Base-by-base conservation (phyloP, 257 asterid genomes). In the Solanum chiquidenum region DNA sequence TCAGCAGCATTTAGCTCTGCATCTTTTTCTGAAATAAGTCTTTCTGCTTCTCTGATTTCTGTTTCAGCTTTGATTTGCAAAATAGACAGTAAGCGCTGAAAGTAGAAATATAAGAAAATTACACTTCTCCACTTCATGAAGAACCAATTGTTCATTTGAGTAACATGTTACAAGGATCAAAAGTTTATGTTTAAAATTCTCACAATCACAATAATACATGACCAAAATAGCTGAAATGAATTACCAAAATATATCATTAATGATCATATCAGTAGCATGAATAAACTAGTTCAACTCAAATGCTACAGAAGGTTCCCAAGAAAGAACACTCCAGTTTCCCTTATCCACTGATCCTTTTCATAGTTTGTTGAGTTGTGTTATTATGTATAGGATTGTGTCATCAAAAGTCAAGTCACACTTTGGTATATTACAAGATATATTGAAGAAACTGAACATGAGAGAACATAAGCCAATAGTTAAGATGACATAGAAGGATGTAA, bases 1-100 rank as follows among this genome's bases (percentile, higher is more conserved):
- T 95, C 98, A 25, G 95, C 93, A 58, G 92, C 93, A 38, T 73
- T 91, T 60, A 97, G 80, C 88, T 97, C 98, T 3, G 91, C 91
- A 86, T 97, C 98, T 91, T 94, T 97, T 87, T 93, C 95, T 27
- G 93, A 89, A 87, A 95, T 85, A 88, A 95, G 96, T 42, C 83
- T 90, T 16, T 92, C 94, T 73, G 94, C 96, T 89, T 92, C 92
- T 91, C 88, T 94, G 75, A 97, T 93, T 90, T 93, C 96, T 35
- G 90, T 89, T 89, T 95, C 95, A 68, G 96, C 96, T 94, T 91
- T 92, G 80, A 86, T 87, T 93, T 97, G 98, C 95, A 95, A 68
- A 86, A 64, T 80, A 44, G 96, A 92, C 89, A 95, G 89, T 71
- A 94, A 92, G 87, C 38, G 91, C 98, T 97, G 97, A 88, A 91